Conservation (phyloP, 768 basidiomycete species). For the Boletellus sp. region DNA sequence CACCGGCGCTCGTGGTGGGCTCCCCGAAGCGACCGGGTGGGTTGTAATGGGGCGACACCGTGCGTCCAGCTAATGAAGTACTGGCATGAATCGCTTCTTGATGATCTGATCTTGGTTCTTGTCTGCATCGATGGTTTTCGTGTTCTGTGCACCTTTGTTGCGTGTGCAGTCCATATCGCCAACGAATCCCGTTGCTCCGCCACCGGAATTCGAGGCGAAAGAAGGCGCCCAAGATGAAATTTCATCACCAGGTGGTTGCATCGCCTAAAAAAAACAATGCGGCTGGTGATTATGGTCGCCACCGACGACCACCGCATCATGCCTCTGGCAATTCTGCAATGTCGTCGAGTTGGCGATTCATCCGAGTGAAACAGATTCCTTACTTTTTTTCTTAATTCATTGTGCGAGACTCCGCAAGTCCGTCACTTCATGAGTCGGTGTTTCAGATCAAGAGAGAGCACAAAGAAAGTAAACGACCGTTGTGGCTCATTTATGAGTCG, state of each 20-base stretch:
- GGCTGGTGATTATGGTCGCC: not conserved
- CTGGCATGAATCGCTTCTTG: constrained; percentile 3
- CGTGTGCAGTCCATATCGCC: not conserved
- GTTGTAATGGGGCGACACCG: not conserved
- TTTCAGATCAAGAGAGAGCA: not conserved
- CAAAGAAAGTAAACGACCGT: not conserved
- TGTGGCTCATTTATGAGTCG: not conserved
- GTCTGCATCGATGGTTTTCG: not conserved
- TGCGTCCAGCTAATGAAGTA: not conserved
- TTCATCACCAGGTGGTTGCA: not conserved
- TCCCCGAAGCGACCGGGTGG: not conserved
- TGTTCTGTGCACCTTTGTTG: not conserved
- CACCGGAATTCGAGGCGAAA: too few species aligned
- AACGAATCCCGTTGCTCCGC: not conserved
- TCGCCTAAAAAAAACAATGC: not conserved
- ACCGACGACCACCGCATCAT: not conserved
- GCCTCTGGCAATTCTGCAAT: not conserved
- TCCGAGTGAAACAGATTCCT: not conserved
- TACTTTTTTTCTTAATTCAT: not conserved
- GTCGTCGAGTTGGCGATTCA: not conserved
- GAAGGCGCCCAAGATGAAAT: too few species aligned
- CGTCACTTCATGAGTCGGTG: not conserved
- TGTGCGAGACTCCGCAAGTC: not conserved
- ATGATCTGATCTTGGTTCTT: constrained; percentile 6
- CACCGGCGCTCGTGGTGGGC: too few species aligned